A percentile compares a stretch with the other conserved stretches of the same genome.
phyloP scores from a whole-genome alignment of 106 monocot genomes.

The Hemerocallis citrina region DNA sequence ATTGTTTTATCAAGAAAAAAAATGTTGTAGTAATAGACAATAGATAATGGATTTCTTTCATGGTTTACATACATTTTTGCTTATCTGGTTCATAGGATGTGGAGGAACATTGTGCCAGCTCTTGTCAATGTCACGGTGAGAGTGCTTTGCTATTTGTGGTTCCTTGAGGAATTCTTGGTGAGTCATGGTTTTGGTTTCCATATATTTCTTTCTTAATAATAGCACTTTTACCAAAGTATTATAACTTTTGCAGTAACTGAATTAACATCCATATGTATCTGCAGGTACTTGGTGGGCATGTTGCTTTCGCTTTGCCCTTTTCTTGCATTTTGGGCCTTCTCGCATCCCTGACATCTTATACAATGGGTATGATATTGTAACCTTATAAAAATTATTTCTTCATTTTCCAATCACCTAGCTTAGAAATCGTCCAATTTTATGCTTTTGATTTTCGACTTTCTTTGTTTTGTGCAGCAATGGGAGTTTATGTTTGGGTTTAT shows the following conservation, averaged over 20 bases:
- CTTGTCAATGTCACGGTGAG: slow-evolving; percentile 35
- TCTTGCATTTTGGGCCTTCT: slow-evolving; percentile 33
- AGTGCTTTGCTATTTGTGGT: slow-evolving; percentile 53
- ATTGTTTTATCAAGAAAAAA: too few species aligned
- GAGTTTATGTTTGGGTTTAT: slow-evolving; percentile 29
- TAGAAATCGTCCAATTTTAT: background rate
- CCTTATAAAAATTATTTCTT: background rate
- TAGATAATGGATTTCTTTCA: too few species aligned
- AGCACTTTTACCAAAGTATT: too few species aligned
- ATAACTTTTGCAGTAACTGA: too few species aligned
- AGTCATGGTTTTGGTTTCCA: too few species aligned
- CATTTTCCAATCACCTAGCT: too few species aligned
- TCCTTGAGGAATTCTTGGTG: slow-evolving; percentile 52
- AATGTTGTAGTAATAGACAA: too few species aligned
- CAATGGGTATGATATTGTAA: slow-evolving; percentile 35
- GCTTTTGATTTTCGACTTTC: background rate
- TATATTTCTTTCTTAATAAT: too few species aligned
- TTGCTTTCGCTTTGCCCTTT: slow-evolving; percentile 9
- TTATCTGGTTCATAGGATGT: slow-evolving; percentile 17
- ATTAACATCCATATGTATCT: too few species aligned
- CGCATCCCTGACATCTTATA: slow-evolving; percentile 36
- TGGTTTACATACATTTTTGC: background rate
- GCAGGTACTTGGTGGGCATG: background rate
- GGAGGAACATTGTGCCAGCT: slow-evolving; percentile 31
- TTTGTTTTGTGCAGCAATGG: slow-evolving; percentile 14